Evolutionary conservation across 2,329 filamentous ascomycete species (phyloP).

Genomic region (Hymenotorrendiella dingleyae): DNA sequence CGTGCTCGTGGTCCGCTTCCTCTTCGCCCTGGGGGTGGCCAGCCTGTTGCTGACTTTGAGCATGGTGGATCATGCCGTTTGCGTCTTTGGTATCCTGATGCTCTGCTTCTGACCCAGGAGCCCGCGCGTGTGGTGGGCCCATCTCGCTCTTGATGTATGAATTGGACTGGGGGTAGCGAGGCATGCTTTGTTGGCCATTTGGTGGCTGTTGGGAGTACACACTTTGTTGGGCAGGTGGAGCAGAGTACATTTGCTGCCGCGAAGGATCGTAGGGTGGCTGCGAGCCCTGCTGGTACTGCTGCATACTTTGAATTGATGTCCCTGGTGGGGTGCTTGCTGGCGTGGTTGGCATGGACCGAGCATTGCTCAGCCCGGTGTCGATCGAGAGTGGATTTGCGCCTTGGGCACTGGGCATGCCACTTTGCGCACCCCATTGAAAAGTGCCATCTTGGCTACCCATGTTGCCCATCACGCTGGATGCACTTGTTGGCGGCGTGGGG

Average conservation of each 20-base stretch:
- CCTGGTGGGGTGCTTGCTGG: conserved; percentile 86
- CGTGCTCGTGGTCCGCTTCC: conserved; percentile 68
- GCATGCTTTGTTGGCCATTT: conserved; percentile 58
- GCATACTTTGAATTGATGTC: conserved; percentile 68
- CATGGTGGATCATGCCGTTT: conserved; percentile 62
- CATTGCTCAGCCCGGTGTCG: conserved; percentile 70
- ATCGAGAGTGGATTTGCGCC: conserved; percentile 70
- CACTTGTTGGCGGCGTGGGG: conserved; percentile 86
- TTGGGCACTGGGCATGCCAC: conserved; percentile 53
- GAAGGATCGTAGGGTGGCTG: conserved; percentile 69
- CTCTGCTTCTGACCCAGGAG: conserved; percentile 51
- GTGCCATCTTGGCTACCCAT: conserved; percentile 68
- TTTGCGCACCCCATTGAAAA: conserved; percentile 71
- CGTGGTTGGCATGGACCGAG: conserved; percentile 84
- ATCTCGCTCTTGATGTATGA: conserved; percentile 81
- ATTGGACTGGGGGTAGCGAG: conserved; percentile 54
- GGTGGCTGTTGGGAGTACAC: conserved; percentile 65
- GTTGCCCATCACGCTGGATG: conserved; percentile 71
- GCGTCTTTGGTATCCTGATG: conserved; percentile 55
- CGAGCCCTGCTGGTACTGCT: conserved; percentile 61
- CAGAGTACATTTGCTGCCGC: conserved; percentile 71
- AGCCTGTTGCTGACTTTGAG: conserved; percentile 49
- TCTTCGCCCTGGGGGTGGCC: conserved; percentile 53
- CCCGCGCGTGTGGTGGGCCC: conserved; percentile 68
- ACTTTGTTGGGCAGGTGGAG: conserved; percentile 58